Evolutionary conservation across 371 early-diverging fungal genomes (phyloP).

Genomic region (Massospora cicadina): DNA sequence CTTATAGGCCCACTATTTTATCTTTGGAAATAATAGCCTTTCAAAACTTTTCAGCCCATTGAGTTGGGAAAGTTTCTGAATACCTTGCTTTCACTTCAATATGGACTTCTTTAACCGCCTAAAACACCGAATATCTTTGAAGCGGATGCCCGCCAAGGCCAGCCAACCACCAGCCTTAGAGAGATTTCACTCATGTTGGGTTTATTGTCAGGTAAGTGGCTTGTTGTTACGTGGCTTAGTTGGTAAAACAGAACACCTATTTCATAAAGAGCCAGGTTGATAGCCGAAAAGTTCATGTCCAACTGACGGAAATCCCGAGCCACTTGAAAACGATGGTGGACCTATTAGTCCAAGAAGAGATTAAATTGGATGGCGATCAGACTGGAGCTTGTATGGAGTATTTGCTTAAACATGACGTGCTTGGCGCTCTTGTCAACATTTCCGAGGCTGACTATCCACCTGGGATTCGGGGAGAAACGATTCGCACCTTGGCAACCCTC

Average conservation of each 20-base stretch:
- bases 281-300: constrained; percentile 32
- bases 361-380: constrained; percentile 37
- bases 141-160: not conserved
- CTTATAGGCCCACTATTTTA: too few relatives aligned
- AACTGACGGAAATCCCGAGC: constrained; percentile 60
- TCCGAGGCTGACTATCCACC: constrained; percentile 64
- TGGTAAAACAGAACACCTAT: constrained; percentile 23
- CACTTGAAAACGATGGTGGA: constrained; percentile 70
- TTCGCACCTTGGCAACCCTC: constrained; percentile 62
- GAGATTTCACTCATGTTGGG: constrained; percentile 62
- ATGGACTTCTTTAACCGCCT: not conserved
- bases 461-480: constrained; percentile 71
- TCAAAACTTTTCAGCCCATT: too few relatives aligned
- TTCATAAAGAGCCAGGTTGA: constrained; percentile 35
- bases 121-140: not conserved
- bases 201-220: constrained; percentile 35
- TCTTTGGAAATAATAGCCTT: too few relatives aligned
- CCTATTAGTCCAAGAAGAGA: constrained; percentile 79
- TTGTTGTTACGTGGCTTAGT: not conserved
- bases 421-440: constrained; percentile 57
- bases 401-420: constrained; percentile 61
- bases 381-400: constrained; percentile 86
- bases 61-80: too few relatives aligned
- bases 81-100: too few relatives aligned
- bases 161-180: constrained; percentile 18